These are phyloP conservation scores for Avena eriantha DNA, from an alignment of 176 grass and related monocot species.

Conservation along the genomic window DNA sequence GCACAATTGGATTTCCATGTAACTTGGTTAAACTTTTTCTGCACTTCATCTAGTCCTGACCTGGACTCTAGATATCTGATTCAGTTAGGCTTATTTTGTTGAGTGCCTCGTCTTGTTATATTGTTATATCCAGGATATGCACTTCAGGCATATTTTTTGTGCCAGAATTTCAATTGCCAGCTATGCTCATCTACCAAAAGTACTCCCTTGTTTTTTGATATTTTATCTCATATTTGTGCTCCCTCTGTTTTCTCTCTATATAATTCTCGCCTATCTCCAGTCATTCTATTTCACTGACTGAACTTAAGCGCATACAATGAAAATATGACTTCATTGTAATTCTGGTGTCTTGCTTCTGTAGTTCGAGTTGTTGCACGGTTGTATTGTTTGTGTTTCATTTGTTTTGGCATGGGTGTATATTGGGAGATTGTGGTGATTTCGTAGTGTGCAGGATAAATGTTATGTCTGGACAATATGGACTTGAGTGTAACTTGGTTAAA, in stretches of 20 bases:
- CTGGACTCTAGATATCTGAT: neutral
- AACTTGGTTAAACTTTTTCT: neutral
- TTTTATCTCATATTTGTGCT: neutral
- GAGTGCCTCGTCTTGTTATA: neutral
- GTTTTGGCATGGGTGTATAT: neutral
- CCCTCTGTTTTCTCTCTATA: neutral
- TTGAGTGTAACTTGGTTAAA: neutral
- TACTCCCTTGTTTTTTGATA: neutral
- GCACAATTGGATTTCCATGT: neutral
- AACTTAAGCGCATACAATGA: neutral
- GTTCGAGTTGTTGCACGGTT: neutral
- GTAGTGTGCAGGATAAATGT: too few species aligned
- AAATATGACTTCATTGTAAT: neutral
- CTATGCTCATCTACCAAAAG: neutral
- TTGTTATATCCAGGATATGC: neutral
- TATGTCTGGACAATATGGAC: neutral
- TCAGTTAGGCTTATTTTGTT: neutral
- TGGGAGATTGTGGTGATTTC: neutral
- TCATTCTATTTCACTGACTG: neutral
- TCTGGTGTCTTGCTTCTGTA: neutral
- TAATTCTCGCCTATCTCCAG: neutral
- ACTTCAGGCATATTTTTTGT: neutral
- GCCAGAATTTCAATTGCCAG: neutral
- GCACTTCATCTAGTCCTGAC: neutral
- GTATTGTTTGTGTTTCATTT: neutral